These are phyloP conservation scores for Microascus cirrosus DNA, from an alignment of 2,329 filamentous ascomycete species.

Conservation along the genomic window DNA sequence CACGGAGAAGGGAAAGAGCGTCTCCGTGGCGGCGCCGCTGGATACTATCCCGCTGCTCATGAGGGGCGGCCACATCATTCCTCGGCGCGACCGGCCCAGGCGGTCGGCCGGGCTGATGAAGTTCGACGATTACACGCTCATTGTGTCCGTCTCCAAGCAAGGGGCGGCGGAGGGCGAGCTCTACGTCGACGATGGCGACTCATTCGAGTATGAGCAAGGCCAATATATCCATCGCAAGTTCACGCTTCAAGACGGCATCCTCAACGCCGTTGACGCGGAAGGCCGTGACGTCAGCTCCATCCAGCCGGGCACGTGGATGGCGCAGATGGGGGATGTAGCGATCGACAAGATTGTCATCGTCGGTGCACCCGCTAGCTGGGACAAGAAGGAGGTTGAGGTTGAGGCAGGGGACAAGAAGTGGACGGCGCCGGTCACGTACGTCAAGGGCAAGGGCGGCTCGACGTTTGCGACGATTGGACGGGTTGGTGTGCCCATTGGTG, in stretches of 20 bases:
- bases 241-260: slow-evolving; percentile 44
- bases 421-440: slow-evolving; percentile 50
- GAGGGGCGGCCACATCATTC: slow-evolving; percentile 85
- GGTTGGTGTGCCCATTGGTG: slow-evolving; percentile 38
- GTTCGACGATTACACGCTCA: slow-evolving; percentile 88
- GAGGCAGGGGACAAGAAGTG: slow-evolving; percentile 40
- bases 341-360: slow-evolving; percentile 81
- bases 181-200: slow-evolving; percentile 90
- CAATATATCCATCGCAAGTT: slow-evolving; percentile 85
- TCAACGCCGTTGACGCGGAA: slow-evolving; percentile 62
- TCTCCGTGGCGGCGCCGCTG: slow-evolving; percentile 65
- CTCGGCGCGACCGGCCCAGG: slow-evolving; percentile 77
- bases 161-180: slow-evolving; percentile 62
- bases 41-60: slow-evolving; percentile 84
- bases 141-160: slow-evolving; percentile 55
- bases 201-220: slow-evolving; percentile 75
- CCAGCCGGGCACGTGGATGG: slow-evolving; percentile 53
- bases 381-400: slow-evolving; percentile 48
- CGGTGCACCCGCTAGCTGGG: slow-evolving; percentile 65
- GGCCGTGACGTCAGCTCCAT: slow-evolving; percentile 42
- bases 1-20: slow-evolving; percentile 56
- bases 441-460: slow-evolving; percentile 32
- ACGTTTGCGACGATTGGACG: slow-evolving; percentile 42
- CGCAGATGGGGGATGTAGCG: slow-evolving; percentile 64
- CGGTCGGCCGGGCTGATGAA: slow-evolving; percentile 82